A percentile compares a stretch with the other conserved stretches of the same genome.
phyloP scores from a whole-genome alignment of 352 stramenopile genomes.

The Pythium biforme region DNA sequence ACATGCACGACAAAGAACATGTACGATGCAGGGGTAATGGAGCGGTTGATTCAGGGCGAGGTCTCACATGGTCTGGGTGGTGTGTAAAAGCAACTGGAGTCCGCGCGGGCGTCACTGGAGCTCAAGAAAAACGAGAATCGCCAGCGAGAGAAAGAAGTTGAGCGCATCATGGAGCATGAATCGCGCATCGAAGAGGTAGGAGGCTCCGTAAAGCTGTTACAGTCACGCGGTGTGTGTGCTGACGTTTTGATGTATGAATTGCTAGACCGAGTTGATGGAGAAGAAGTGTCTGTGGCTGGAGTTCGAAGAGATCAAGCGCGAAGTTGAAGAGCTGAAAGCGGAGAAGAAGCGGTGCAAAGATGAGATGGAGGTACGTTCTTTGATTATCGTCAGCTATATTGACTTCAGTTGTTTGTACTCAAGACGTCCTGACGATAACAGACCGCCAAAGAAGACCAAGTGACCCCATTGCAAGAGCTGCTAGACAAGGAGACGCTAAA shows the following conservation, averaged over 20 bases:
- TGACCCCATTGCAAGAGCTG: constrained; percentile 62
- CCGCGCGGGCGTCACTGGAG: constrained; percentile 58
- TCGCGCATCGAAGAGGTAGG: constrained; percentile 69
- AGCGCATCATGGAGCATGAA: constrained; percentile 83
- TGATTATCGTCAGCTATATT: neutral
- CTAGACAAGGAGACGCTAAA: constrained; percentile 70
- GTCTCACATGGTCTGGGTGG: neutral
- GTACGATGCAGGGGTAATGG: constrained; percentile 26
- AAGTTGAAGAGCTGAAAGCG: constrained; percentile 65
- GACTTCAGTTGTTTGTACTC: no score
- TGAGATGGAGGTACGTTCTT: constrained; percentile 52
- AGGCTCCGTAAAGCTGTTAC: neutral
- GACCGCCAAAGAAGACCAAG: constrained; percentile 62
- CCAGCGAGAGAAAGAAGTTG: constrained; percentile 80
- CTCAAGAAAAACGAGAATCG: constrained; percentile 84
- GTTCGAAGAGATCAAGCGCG: constrained; percentile 69
- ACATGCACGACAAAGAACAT: constrained; percentile 68
- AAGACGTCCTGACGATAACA: constrained; percentile 20
- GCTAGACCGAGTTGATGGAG: constrained; percentile 77
- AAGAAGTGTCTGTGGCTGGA: constrained; percentile 87
- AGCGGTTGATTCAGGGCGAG: neutral
- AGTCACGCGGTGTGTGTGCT: neutral
- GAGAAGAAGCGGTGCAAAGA: constrained; percentile 72
- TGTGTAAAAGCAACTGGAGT: constrained; percentile 53
- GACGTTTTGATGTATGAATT: neutral